Evolutionary conservation across 2,329 filamentous ascomycete species (phyloP).

Genomic region (Sporothrix globosa): DNA sequence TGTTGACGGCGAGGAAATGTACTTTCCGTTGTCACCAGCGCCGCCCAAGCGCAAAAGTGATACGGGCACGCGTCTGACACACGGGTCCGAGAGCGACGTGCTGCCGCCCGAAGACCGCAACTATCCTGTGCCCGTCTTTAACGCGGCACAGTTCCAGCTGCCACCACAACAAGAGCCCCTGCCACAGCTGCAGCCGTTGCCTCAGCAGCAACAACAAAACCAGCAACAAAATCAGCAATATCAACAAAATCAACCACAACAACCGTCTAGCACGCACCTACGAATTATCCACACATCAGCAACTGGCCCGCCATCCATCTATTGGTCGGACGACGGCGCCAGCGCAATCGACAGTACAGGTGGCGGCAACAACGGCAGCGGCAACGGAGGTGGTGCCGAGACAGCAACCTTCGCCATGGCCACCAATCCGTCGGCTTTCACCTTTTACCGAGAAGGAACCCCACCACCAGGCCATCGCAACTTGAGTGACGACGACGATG

Average conservation of each 20-base stretch:
- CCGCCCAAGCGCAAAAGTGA: conserved; percentile 29
- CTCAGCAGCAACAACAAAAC: no score
- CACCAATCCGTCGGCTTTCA: conserved; percentile 42
- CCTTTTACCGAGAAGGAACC: conserved; percentile 49
- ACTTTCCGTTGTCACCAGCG: conserved; percentile 30
- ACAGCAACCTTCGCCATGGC: conserved; percentile 32
- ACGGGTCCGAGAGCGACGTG: conserved; percentile 30
- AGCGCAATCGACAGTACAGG: conserved; percentile 21
- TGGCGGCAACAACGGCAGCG: background rate
- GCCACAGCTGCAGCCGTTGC: background rate
- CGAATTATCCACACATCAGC: conserved; percentile 28
- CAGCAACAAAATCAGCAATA: background rate
- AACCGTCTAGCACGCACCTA: background rate
- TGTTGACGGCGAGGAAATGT: conserved; percentile 28
- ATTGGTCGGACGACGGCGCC: conserved; percentile 40
- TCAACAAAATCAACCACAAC: background rate
- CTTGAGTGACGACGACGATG: conserved; percentile 28
- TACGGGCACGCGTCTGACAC: conserved; percentile 26
- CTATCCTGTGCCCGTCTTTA: conserved; percentile 24
- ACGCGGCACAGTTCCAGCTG: conserved; percentile 6
- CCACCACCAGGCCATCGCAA: conserved; percentile 42
- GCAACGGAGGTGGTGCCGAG: conserved; percentile 25
- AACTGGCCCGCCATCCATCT: conserved; percentile 38
- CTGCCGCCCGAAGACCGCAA: conserved; percentile 33
- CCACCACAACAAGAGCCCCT: conserved; percentile 16